A percentile compares a stretch with the other conserved stretches of the same genome.
phyloP scores from a whole-genome alignment of 306 rosid species.

The Lablab purpureus region DNA sequence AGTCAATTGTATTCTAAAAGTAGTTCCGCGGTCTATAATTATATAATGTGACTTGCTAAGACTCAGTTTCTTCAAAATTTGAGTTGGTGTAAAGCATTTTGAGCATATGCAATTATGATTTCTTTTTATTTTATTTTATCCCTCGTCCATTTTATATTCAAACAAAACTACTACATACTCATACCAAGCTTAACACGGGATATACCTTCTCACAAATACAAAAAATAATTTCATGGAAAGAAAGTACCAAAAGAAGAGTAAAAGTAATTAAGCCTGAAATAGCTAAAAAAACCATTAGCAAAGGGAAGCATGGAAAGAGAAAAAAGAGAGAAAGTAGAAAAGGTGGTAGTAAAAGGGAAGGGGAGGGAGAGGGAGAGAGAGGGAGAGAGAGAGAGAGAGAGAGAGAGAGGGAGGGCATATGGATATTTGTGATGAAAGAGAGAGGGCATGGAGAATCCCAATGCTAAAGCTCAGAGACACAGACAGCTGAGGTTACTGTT shows the following conservation, averaged over 20 bases:
- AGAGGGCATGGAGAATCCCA: conserved; percentile 70
- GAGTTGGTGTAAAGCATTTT: conserved; percentile 47
- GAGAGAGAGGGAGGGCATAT: conserved; percentile 57
- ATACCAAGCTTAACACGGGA: conserved; percentile 2
- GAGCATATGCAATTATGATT: conserved; percentile 39
- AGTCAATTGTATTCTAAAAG: conserved; percentile 39
- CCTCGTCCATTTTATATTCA: not conserved
- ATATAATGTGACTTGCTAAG: conserved; percentile 27
- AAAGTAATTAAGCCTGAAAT: not conserved
- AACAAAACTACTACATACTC: not conserved
- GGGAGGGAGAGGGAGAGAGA: not conserved
- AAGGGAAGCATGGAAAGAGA: not conserved
- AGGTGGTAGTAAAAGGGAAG: not conserved
- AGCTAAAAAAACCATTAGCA: conserved; percentile 6
- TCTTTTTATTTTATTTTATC: not conserved
- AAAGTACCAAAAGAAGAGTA: too few species aligned
- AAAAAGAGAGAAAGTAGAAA: not conserved
- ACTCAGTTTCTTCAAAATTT: conserved; percentile 11
- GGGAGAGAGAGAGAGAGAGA: conserved; percentile 44
- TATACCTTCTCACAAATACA: not conserved
- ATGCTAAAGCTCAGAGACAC: conserved; percentile 64
- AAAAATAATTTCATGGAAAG: too few species aligned
- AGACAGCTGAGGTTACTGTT: conserved; percentile 66
- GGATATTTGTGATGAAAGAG: conserved; percentile 61
- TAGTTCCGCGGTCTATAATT: conserved; percentile 30